Evolutionary conservation across 2,329 filamentous ascomycete genomes (phyloP).

Genomic region (Amesomyces nigricolor): DNA sequence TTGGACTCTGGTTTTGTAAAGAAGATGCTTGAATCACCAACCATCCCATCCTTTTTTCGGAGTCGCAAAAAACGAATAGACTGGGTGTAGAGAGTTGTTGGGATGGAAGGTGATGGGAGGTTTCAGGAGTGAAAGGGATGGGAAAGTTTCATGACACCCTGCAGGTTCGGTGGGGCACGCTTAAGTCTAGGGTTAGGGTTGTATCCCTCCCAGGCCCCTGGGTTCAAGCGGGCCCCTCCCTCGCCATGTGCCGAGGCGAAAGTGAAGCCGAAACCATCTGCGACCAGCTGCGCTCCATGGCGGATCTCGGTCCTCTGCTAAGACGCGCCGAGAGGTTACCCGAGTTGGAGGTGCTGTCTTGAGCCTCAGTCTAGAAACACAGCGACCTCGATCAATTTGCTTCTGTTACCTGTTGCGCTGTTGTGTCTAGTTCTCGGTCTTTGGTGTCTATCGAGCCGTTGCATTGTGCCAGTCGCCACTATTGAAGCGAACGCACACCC

Average conservation of each 20-base stretch:
- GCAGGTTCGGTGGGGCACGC: not conserved
- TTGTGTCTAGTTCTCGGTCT: not conserved
- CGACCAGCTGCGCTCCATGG: conserved; percentile 10
- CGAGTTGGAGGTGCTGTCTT: not conserved
- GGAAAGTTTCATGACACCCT: too few species aligned
- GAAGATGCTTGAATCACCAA: too few species aligned
- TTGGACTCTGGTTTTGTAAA: too few species aligned
- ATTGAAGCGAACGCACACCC: not conserved
- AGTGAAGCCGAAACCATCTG: conserved; percentile 14
- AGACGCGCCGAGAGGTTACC: conserved; percentile 6
- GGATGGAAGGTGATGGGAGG: too few species aligned
- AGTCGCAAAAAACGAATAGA: too few species aligned
- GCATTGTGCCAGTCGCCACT: too few species aligned
- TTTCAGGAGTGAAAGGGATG: too few species aligned
- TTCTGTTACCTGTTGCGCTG: not conserved
- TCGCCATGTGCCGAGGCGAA: conserved; percentile 21
- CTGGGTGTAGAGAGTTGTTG: too few species aligned
- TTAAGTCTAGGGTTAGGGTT: conserved; percentile 20
- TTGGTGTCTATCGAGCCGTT: too few species aligned
- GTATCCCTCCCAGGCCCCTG: not conserved
- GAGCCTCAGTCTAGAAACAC: not conserved
- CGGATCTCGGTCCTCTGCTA: conserved; percentile 5
- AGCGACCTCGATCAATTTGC: not conserved
- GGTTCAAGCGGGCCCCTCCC: conserved; percentile 9
- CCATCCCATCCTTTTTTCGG: too few species aligned